Evolutionary conservation across 2,329 filamentous ascomycete species (phyloP).

Genomic region (Dothideomycetes sp.): DNA sequence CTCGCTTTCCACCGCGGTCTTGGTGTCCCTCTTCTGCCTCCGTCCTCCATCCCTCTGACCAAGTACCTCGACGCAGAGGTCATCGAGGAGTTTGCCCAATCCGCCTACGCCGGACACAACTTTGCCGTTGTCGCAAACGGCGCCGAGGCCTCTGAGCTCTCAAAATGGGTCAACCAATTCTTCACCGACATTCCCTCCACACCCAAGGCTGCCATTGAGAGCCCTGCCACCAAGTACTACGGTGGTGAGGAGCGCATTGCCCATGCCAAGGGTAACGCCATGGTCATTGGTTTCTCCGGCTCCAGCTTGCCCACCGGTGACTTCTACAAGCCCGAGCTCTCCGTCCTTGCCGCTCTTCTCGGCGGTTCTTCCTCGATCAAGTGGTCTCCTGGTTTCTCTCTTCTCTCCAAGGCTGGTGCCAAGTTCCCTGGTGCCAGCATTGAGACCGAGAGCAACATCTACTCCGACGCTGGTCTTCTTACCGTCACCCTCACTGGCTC

Average conservation of each 20-base stretch:
- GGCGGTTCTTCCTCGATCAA: conserved; percentile 88
- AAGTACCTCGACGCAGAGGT: conserved; percentile 71
- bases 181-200: conserved; percentile 59
- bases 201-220: conserved; percentile 43
- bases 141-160: conserved; percentile 61
- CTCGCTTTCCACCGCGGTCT: conserved; percentile 91
- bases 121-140: conserved; percentile 88
- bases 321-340: conserved; percentile 79
- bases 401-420: conserved; percentile 69
- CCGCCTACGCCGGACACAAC: conserved; percentile 80
- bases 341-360: conserved; percentile 78
- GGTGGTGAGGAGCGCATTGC: conserved; percentile 89
- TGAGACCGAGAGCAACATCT: conserved; percentile 66
- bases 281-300: conserved; percentile 88
- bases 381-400: conserved; percentile 87
- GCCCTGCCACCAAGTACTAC: conserved; percentile 69
- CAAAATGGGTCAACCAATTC: conserved; percentile 88
- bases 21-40: conserved; percentile 64
- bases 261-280: conserved; percentile 64
- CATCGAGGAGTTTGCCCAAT: conserved; percentile 63
- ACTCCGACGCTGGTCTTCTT: conserved; percentile 90
- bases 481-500: conserved; percentile 70
- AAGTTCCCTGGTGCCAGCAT: conserved; percentile 55
- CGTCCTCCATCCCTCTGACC: conserved; percentile 57
- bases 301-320: conserved; percentile 62